These are phyloP conservation scores for Chaetomium strumarium DNA, from an alignment of 2,329 filamentous ascomycete genomes.

Conservation along the genomic window DNA sequence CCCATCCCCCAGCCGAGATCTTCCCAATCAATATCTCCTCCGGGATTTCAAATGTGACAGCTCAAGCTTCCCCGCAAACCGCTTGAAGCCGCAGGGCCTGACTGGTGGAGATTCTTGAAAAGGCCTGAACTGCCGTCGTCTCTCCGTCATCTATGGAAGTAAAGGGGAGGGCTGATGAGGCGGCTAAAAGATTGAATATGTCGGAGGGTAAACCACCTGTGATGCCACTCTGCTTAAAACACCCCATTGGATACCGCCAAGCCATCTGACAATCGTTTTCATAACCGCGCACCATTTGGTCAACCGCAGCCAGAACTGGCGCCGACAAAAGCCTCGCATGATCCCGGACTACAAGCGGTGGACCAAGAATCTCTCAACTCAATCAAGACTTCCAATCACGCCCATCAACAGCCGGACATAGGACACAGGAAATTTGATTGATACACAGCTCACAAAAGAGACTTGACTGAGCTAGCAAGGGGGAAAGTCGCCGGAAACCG, in stretches of 20 bases:
- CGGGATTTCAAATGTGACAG: not conserved
- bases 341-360: too few relatives aligned
- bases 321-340: not conserved
- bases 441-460: slow-evolving; percentile 58
- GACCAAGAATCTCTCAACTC: too few relatives aligned
- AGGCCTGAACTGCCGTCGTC: not conserved
- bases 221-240: not conserved
- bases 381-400: not conserved
- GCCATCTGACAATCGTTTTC: not conserved
- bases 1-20: not conserved
- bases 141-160: not conserved
- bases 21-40: too few relatives aligned
- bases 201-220: not conserved
- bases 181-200: slow-evolving; percentile 10
- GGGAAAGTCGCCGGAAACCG: slow-evolving; percentile 42
- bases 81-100: not conserved
- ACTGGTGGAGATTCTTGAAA: slow-evolving; percentile 4
- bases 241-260: slow-evolving; percentile 5
- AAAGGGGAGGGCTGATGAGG: not conserved
- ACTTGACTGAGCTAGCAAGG: slow-evolving; percentile 51
- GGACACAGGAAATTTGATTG: slow-evolving; percentile 45
- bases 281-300: not conserved
- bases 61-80: not conserved
- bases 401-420: not conserved
- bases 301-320: not conserved